Percentiles rank a stretch among this genome's conserved stretches.
phyloP scores from a whole-genome alignment of 2,329 filamentous ascomycete genomes.

The Lachnellula hyalina region DNA sequence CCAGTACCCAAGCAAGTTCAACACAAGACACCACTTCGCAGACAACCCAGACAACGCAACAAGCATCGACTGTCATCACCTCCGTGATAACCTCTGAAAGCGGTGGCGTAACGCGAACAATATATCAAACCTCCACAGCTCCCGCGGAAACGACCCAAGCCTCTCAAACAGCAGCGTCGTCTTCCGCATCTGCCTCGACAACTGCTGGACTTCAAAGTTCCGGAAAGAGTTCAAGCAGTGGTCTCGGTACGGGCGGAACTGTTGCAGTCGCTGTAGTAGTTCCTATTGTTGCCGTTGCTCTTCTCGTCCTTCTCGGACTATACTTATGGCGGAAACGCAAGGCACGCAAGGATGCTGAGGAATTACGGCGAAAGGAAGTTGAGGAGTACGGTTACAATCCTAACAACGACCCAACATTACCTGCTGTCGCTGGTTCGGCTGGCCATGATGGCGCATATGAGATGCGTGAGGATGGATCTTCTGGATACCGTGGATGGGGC shows the following conservation, averaged over 20 bases:
- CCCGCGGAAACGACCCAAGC: neutral
- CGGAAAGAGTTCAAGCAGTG: conserved; percentile 6
- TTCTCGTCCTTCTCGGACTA: conserved; percentile 70
- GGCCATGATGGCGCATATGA: conserved; percentile 55
- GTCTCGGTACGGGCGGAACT: conserved; percentile 56
- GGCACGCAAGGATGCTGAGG: conserved; percentile 76
- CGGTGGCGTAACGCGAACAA: conserved; percentile 1
- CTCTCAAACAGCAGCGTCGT: conserved; percentile 9
- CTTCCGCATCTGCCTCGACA: conserved; percentile 24
- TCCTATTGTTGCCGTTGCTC: conserved; percentile 80
- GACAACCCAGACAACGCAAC: neutral
- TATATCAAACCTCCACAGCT: conserved; percentile 9
- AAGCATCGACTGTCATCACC: conserved; percentile 8
- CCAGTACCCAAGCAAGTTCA: conserved; percentile 1
- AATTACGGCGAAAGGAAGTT: conserved; percentile 88
- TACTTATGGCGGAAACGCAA: conserved; percentile 89
- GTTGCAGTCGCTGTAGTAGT: conserved; percentile 94
- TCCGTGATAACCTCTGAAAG: conserved; percentile 1
- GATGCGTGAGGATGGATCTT: conserved; percentile 70
- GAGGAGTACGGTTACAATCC: conserved; percentile 98
- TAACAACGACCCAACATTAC: conserved; percentile 85
- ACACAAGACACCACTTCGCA: neutral
- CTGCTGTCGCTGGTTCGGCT: conserved; percentile 39
- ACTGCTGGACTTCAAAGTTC: conserved; percentile 16
- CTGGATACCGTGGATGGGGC: conserved; percentile 93